A percentile compares a stretch with the other conserved stretches of the same genome.
Conservation (phyloP, 1,284 basidiomycete genomes). For the Microstroma glucosiphilum region DNA sequence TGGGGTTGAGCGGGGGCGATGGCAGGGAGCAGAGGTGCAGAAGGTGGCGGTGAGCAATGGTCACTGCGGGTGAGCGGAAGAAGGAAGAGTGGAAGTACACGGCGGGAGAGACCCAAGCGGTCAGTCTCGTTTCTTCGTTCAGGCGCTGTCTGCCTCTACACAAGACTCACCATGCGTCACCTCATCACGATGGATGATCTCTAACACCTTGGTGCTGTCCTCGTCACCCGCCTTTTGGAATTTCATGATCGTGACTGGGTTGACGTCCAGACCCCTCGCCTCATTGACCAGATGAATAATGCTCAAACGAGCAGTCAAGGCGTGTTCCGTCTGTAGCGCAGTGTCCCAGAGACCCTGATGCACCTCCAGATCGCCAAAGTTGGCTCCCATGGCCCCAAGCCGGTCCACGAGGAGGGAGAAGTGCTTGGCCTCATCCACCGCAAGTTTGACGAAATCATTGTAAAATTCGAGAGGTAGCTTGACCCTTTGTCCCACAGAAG, state of each 20-base stretch:
- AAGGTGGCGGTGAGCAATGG: constrained; percentile 76
- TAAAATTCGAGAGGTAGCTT: constrained; percentile 47
- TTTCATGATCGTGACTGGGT: constrained; percentile 70
- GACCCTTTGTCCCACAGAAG: neutral
- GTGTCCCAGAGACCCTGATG: constrained; percentile 67
- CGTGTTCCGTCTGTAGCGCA: constrained; percentile 66
- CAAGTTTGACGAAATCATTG: constrained; percentile 54
- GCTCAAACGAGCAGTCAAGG: constrained; percentile 62
- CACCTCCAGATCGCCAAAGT: constrained; percentile 61
- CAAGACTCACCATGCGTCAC: constrained; percentile 59
- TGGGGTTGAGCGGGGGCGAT: constrained; percentile 62
- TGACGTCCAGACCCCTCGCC: constrained; percentile 74
- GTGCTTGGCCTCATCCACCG: constrained; percentile 71
- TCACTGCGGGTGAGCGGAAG: constrained; percentile 50
- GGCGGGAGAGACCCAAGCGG: constrained; percentile 56
- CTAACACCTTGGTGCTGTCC: constrained; percentile 65
- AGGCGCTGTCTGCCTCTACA: neutral
- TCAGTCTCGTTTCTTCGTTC: too few relatives aligned
- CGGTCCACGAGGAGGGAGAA: constrained; percentile 54
- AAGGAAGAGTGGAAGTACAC: too few relatives aligned
- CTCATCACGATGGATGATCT: constrained; percentile 75
- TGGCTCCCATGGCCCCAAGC: constrained; percentile 61
- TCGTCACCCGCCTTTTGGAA: constrained; percentile 66
- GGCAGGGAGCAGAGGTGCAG: constrained; percentile 64
- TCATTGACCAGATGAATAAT: constrained; percentile 88